These are phyloP conservation scores for Parastagonospora nodorum DNA, from an alignment of 2,329 filamentous ascomycete species.

Conservation along the genomic window DNA sequence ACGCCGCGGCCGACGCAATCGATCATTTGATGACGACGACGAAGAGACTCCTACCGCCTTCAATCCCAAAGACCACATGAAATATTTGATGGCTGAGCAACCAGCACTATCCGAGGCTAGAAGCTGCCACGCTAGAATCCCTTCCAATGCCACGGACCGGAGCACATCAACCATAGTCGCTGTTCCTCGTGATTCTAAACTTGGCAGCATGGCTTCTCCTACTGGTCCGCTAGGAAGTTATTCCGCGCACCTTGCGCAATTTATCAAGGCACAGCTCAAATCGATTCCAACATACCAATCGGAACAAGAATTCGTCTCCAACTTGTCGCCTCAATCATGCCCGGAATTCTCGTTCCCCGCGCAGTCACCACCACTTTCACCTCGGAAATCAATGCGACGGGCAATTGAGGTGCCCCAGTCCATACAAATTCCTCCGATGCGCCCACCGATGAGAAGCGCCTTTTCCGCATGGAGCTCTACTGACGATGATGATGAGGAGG, in stretches of 20 bases:
- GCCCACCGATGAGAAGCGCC: slow-evolving; percentile 39
- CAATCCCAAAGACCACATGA: slow-evolving; percentile 37
- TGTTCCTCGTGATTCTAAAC: slow-evolving; percentile 9
- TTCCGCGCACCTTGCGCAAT: slow-evolving; percentile 43
- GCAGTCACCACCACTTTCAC: slow-evolving; percentile 27
- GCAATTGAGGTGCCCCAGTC: slow-evolving; percentile 25
- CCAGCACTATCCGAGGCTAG: slow-evolving; percentile 10
- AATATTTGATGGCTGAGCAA: slow-evolving; percentile 27
- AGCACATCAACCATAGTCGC: slow-evolving; percentile 37
- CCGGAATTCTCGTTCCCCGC: slow-evolving; percentile 33
- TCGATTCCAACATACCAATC: slow-evolving; percentile 41
- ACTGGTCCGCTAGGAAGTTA: slow-evolving; percentile 37
- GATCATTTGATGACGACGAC: slow-evolving; percentile 22
- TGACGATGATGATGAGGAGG: slow-evolving; percentile 39
- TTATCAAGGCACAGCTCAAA: slow-evolving; percentile 40
- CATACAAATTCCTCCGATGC: slow-evolving; percentile 38
- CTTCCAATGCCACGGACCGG: slow-evolving; percentile 37
- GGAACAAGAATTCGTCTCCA: slow-evolving; percentile 17
- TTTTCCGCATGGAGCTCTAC: slow-evolving; percentile 47
- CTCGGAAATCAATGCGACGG: slow-evolving; percentile 18
- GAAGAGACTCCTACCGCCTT: slow-evolving; percentile 19
- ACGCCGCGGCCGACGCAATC: slow-evolving; percentile 32
- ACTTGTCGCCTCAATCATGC: slow-evolving; percentile 36
- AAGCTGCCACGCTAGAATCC: slow-evolving; percentile 29
- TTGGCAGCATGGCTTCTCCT: slow-evolving; percentile 6